Evolutionary conservation across 2,329 filamentous ascomycete genomes (phyloP).

Genomic region (Colletotrichum australisinense): DNA sequence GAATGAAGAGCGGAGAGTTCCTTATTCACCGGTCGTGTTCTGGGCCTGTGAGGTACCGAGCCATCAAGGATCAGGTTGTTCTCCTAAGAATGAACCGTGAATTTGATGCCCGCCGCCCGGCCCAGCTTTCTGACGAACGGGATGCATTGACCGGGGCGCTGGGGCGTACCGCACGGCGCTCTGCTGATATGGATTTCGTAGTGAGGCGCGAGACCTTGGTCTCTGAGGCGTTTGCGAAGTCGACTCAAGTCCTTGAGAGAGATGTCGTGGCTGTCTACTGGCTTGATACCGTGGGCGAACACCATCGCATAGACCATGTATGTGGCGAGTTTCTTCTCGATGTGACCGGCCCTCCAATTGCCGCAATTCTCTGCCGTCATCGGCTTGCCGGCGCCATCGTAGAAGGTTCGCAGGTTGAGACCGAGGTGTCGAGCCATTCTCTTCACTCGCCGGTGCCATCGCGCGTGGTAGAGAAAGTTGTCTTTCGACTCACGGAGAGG

Average conservation of each 20-base stretch:
- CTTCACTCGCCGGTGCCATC: slow-evolving; percentile 47
- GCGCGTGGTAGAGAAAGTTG: slow-evolving; percentile 41
- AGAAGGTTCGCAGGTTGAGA: slow-evolving; percentile 43
- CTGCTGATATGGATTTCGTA: slow-evolving; percentile 20
- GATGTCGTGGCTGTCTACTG: background rate
- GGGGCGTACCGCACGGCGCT: background rate
- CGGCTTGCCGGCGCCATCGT: slow-evolving; percentile 38
- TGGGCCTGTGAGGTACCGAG: background rate
- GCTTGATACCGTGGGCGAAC: background rate
- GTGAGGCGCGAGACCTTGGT: fast-evolving
- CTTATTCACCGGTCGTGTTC: background rate
- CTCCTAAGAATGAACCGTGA: slow-evolving; percentile 17
- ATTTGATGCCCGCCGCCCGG: background rate
- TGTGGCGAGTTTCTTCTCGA: slow-evolving; percentile 53
- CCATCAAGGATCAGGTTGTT: slow-evolving; percentile 5
- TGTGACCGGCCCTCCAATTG: slow-evolving; percentile 45
- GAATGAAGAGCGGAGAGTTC: background rate
- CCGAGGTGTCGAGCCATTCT: slow-evolving; percentile 43
- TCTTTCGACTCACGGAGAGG: background rate
- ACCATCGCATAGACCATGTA: slow-evolving; percentile 46
- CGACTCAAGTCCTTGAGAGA: background rate
- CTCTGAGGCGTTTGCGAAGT: background rate
- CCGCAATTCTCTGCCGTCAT: slow-evolving; percentile 1
- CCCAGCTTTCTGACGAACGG: background rate
- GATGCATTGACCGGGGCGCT: background rate